These are phyloP conservation scores for Picochlorum sp. DNA, from an alignment of 139 green algal species.

Conservation along the genomic window DNA sequence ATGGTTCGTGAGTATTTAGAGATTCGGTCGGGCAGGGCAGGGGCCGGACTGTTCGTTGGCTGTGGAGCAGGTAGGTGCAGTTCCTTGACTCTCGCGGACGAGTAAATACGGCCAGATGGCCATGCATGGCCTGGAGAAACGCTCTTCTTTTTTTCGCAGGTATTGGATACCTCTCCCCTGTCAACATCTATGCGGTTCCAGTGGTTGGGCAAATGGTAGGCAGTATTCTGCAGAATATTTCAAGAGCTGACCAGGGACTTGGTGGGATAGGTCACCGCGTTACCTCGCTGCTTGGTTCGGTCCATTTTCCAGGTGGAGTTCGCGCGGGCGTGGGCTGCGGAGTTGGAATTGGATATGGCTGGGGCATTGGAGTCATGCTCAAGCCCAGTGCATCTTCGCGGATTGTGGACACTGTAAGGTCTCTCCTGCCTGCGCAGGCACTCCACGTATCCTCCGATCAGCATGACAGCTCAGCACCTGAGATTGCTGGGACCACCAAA, in stretches of 20 bases:
- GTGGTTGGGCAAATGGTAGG: conserved; percentile 20
- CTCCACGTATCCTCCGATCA: too few relatives aligned
- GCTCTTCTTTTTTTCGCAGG: background rate
- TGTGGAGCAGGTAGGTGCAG: conserved; percentile 14
- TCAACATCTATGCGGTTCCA: conserved; percentile 18
- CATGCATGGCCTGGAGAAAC: background rate
- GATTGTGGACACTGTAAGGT: background rate
- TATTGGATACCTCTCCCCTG: conserved; percentile 18
- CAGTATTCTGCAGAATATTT: conserved; percentile 1
- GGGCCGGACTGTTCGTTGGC: conserved; percentile 18
- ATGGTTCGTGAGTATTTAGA: conserved; percentile 13
- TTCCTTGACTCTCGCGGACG: background rate
- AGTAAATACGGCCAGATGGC: background rate
- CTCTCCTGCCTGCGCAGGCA: background rate
- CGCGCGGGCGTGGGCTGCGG: conserved; percentile 19
- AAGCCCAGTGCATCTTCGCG: conserved; percentile 1
- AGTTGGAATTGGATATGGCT: conserved; percentile 18
- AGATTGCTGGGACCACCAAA: too few relatives aligned
- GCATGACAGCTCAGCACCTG: too few relatives aligned
- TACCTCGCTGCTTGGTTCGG: background rate
- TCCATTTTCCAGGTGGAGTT: conserved; percentile 6
- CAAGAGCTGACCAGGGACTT: conserved; percentile 7
- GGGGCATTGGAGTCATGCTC: conserved; percentile 17
- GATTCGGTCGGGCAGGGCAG: conserved; percentile 16
- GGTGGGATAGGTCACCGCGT: background rate